Conservation (phyloP, 768 basidiomycete genomes). For the Tubosaeta sp. region DNA sequence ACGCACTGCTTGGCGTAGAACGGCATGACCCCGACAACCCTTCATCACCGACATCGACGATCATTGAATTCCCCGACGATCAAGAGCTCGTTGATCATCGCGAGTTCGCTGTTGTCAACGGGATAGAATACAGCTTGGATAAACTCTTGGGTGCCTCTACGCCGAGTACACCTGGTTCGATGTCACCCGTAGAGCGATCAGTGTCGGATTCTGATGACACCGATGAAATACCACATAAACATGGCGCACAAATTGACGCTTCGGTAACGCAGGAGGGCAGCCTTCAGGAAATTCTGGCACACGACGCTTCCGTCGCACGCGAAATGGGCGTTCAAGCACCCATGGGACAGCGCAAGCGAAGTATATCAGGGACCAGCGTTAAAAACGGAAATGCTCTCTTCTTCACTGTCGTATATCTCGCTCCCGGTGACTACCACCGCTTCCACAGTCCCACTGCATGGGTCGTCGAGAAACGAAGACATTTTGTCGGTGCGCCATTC, state of each 20-base stretch:
- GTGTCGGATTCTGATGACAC: constrained; percentile 18
- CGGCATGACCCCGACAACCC: constrained; percentile 40
- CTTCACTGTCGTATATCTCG: constrained; percentile 95
- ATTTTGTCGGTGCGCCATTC: constrained; percentile 76
- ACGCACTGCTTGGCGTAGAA: constrained; percentile 84
- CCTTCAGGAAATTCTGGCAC: constrained; percentile 53
- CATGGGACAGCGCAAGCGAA: constrained; percentile 29
- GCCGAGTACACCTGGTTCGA: constrained; percentile 38
- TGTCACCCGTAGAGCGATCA: constrained; percentile 25
- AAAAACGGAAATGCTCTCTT: constrained; percentile 80
- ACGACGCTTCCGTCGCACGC: constrained; percentile 67
- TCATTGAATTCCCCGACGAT: constrained; percentile 38
- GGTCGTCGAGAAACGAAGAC: constrained; percentile 94
- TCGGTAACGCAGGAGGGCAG: constrained; percentile 59
- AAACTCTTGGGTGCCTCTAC: constrained; percentile 68
- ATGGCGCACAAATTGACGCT: constrained; percentile 69
- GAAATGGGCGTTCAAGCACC: constrained; percentile 59
- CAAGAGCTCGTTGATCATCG: constrained; percentile 73
- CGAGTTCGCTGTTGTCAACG: constrained; percentile 95
- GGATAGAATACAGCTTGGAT: constrained; percentile 92
- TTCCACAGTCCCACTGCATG: constrained; percentile 96
- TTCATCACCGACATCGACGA: constrained; percentile 36
- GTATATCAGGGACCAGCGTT: constrained; percentile 45
- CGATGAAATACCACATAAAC: constrained; percentile 44
- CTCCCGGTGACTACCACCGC: constrained; percentile 96